These are phyloP conservation scores for Starmerella floricola DNA, from an alignment of 805 yeast genomes.

Conservation along the genomic window DNA sequence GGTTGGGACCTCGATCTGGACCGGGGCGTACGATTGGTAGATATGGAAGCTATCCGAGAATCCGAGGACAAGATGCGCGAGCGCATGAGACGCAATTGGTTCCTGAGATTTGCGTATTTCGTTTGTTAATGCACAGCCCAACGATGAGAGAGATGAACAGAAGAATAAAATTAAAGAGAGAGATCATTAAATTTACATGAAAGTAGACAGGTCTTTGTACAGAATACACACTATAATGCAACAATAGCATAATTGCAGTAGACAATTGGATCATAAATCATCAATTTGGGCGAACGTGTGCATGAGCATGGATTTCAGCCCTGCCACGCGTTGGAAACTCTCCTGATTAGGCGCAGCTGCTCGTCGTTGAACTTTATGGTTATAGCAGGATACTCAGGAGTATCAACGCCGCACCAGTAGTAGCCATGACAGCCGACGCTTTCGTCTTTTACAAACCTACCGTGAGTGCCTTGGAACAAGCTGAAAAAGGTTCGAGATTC, in stretches of 20 bases:
- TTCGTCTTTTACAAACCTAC: not conserved
- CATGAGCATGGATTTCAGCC: too few relatives aligned
- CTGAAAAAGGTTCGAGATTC: too few relatives aligned
- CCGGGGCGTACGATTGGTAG: slow-evolving; percentile 15
- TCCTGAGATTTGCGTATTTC: slow-evolving; percentile 5
- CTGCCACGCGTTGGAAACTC: slow-evolving; percentile 1
- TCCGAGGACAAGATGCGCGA: slow-evolving; percentile 40
- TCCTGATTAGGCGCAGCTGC: not conserved
- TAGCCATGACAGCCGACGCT: slow-evolving; percentile 7
- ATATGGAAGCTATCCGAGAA: slow-evolving; percentile 12
- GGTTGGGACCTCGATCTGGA: slow-evolving; percentile 15
- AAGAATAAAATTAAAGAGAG: too few relatives aligned
- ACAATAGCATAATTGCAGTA: too few relatives aligned
- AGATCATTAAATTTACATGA: too few relatives aligned
- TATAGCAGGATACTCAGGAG: not conserved
- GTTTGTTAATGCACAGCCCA: slow-evolving; percentile 1
- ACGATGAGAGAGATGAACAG: too few relatives aligned
- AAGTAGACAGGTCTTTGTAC: too few relatives aligned
- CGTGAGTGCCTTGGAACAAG: too few relatives aligned
- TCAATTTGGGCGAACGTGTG: too few relatives aligned
- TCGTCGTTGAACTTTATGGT: not conserved
- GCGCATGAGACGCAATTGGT: slow-evolving; percentile 27
- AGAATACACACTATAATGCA: not conserved
- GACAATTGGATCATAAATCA: too few relatives aligned
- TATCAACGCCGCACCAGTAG: slow-evolving; percentile 5